Conservation (phyloP, 169 alveolate genomes). For the Plasmodium knowlesi region DNA sequence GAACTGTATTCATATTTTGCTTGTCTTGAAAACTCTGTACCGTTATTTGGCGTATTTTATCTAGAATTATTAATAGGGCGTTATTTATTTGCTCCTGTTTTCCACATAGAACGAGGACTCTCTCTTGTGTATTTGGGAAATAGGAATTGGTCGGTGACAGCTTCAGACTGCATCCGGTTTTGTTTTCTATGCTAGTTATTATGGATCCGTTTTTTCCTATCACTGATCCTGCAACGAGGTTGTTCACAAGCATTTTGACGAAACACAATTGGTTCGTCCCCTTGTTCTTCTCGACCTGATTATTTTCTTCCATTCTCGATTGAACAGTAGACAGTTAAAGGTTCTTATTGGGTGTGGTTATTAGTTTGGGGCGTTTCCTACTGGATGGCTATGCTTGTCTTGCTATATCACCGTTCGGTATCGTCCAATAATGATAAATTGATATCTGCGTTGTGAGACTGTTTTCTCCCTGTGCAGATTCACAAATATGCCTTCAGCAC, state of each 20-base stretch:
- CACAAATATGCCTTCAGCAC: background rate
- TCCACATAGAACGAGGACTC: constrained; percentile 70
- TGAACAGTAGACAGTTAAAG: background rate
- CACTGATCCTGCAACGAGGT: constrained; percentile 70
- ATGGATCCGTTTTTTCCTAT: constrained; percentile 73
- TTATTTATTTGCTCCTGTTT: constrained; percentile 47
- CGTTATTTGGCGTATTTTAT: constrained; percentile 58
- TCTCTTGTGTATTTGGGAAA: constrained; percentile 74
- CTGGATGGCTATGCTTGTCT: background rate
- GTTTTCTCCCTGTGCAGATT: background rate
- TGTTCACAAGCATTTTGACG: constrained; percentile 70
- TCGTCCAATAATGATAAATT: background rate
- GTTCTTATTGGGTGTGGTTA: background rate
- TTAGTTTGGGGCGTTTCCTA: too few relatives aligned
- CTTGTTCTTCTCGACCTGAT: background rate
- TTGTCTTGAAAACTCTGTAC: constrained; percentile 6
- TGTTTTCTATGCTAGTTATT: constrained; percentile 61
- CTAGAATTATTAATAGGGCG: constrained; percentile 52
- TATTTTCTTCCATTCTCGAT: constrained; percentile 31
- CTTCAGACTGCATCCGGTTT: constrained; percentile 73
- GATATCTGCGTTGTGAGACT: background rate
- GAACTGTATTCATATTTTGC: constrained; percentile 6
- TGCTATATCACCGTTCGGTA: background rate
- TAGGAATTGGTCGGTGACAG: constrained; percentile 58
- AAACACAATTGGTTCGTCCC: constrained; percentile 36